Base-by-base conservation (phyloP, 108 stramenopile species). In the Cylindrotheca fusiformis region DNA sequence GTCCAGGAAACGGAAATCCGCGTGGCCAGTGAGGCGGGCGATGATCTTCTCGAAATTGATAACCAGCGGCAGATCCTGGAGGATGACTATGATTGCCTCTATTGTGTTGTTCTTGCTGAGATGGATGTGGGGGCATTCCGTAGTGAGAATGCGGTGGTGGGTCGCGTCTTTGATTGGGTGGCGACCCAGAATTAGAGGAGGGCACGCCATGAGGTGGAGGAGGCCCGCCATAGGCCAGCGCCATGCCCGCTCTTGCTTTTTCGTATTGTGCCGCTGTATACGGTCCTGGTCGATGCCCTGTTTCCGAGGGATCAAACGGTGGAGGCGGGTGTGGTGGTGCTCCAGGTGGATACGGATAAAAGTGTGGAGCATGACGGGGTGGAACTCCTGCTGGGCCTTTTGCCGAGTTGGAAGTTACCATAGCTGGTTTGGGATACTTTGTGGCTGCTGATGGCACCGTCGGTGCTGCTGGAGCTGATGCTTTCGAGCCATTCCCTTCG, bases 221-320 rank as follows among this genome's bases (percentile, higher is more conserved):
- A 25, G 60, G 60, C 20, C n/a, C 30, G 33, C 4, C 31, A 22
- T 57, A 57, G 22, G 31, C 30, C 56, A 19, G 45, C 3, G 3
- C 31, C 17, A 30, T 44, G 41, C 58, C 27, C 8, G 58, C n/a
- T 10, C 36, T 6, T 10, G 36, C 36, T 14, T 41, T 23, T 21
- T 67, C 65, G 20, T 56, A 67, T 32, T 67, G 65, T 4, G 65
- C 65, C 4, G 54, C 30, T 0, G 65, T 67, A 55, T 67, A 67
- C 26, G 65, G 65, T 30, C 65, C 65, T 0, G 68, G 68, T 28
- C 58, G 58, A 21, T 41, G 58, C 17, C 36, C 36, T 41, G 10
- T 6, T 10, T 41, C 36, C 36, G 36, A 10, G 36, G 36, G 36
- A 41, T 41, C 36, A 14, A 41, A 41, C 14, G 10, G 17, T 10